phyloP scores from a whole-genome alignment of 2,329 filamentous ascomycete species.

The Fusarium incarnatum region DNA sequence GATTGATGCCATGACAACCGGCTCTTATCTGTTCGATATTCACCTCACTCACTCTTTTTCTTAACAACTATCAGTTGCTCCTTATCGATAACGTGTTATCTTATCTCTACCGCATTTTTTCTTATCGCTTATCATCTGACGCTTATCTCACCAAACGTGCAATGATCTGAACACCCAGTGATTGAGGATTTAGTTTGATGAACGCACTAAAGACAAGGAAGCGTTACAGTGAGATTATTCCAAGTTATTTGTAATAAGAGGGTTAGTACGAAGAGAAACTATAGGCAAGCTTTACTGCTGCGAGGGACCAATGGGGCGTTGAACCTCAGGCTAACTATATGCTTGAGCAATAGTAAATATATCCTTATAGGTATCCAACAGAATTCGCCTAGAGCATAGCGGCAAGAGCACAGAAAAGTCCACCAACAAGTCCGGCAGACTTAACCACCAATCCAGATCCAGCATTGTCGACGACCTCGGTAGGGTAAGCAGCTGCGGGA shows the following conservation, averaged over 20 bases:
- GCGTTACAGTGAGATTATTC: neutral
- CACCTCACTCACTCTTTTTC: too few species aligned
- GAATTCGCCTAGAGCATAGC: neutral
- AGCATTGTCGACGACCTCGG: neutral
- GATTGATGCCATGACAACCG: too few species aligned
- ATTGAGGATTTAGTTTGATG: neutral
- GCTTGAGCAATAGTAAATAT: neutral
- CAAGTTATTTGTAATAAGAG: neutral
- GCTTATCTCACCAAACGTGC: too few species aligned
- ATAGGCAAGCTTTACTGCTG: neutral
- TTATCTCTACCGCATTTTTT: fast-evolving
- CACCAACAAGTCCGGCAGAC: neutral
- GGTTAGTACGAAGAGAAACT: neutral
- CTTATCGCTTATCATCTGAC: neutral
- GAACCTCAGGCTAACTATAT: neutral
- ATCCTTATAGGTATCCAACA: neutral
- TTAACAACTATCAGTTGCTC: neutral
- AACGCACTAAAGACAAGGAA: neutral
- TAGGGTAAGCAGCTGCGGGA: neutral
- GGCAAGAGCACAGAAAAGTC: neutral
- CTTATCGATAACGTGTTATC: neutral
- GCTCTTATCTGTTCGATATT: too few species aligned
- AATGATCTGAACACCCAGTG: neutral
- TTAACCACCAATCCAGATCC: neutral
- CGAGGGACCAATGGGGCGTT: neutral